Base-by-base conservation (phyloP, 2,329 filamentous ascomycete species). In the Fusarium ambrosium region DNA sequence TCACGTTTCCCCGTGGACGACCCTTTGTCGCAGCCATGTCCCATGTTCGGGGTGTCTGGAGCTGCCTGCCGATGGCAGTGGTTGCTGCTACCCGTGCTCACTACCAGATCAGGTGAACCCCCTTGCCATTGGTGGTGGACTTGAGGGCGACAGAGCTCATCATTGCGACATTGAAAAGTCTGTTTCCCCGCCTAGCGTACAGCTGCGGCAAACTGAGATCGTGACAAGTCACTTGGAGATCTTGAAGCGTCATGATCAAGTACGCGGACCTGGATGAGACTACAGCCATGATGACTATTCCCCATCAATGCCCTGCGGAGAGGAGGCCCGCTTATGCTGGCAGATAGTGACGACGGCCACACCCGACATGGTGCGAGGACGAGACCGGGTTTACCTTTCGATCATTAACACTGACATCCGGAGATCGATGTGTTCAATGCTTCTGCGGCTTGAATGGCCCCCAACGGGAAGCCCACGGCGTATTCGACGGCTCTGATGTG, bases 1-100 rank as follows among this genome's bases (percentile, higher is more conserved):
- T 48, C 66, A 66, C 69, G 72, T 73, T 72, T 70, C 74, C 77
- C 68, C 72, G 72, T 70, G 66, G 70, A 66, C 60, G 70, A 68
- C 67, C 66, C 70, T 74, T 71, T 72, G 68, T 74, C 65, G 64
- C 65, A 72, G 66, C 66, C 66, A 64, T 73, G 68, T 68, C 56
- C 72, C 62, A 70, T 60, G 69, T 58, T 72, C 43, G 56, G 61
- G 64, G 69, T 55, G 68, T 66, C 51, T 65, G 48, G 43, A 68
- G 45, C 37, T 68, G 68, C 72, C 61, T 74, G 68, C 56, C 64
- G 48, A 68, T 68, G 51, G 61, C 37, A 48, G 56, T 69, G 48
- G 61, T 67, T 66, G 70, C 29, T 56, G 63, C 29, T 62, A 66
- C 71, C 55, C 67, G 53, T 68, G 51, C 59, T 75, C 56, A 69